These are phyloP conservation scores for Chaetomium strumarium DNA, from an alignment of 2,329 filamentous ascomycete species.

Conservation along the genomic window DNA sequence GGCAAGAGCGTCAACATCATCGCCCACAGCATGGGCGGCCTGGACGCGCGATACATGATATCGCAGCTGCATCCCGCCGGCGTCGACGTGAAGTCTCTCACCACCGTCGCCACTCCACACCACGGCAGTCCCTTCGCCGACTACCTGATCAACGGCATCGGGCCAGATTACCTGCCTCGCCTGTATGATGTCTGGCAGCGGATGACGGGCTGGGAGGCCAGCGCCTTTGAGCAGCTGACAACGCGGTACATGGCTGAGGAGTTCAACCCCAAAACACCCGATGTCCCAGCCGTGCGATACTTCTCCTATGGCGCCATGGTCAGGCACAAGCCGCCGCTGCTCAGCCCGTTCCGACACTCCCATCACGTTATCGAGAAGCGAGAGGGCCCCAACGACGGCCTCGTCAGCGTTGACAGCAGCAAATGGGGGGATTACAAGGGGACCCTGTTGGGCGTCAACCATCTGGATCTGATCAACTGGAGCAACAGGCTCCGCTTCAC, in stretches of 20 bases:
- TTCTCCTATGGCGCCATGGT: constrained; percentile 57
- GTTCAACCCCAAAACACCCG: constrained; percentile 54
- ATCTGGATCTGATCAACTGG: constrained; percentile 64
- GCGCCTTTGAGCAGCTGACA: constrained; percentile 57
- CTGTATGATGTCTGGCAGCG: constrained; percentile 46
- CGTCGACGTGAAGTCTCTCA: constrained; percentile 45
- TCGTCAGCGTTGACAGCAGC: constrained; percentile 60
- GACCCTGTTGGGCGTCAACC: constrained; percentile 55
- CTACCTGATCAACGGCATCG: constrained; percentile 44
- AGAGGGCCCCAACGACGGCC: constrained; percentile 59
- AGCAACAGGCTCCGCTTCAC: constrained; percentile 54
- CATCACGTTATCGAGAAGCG: constrained; percentile 42
- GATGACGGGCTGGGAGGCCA: constrained; percentile 49
- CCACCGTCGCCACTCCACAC: constrained; percentile 52
- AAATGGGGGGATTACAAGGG: constrained; percentile 60
- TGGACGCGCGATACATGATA: constrained; percentile 62
- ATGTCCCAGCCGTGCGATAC: constrained; percentile 49
- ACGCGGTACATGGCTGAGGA: constrained; percentile 50
- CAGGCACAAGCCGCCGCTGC: constrained; percentile 47
- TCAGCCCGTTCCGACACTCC: constrained; percentile 56
- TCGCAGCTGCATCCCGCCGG: constrained; percentile 45
- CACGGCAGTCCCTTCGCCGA: constrained; percentile 52
- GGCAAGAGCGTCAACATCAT: constrained; percentile 67
- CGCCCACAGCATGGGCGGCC: constrained; percentile 62
- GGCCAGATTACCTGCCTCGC: constrained; percentile 45